Conservation (phyloP, 139 green algal species). For the Coelastrella sp. region DNA sequence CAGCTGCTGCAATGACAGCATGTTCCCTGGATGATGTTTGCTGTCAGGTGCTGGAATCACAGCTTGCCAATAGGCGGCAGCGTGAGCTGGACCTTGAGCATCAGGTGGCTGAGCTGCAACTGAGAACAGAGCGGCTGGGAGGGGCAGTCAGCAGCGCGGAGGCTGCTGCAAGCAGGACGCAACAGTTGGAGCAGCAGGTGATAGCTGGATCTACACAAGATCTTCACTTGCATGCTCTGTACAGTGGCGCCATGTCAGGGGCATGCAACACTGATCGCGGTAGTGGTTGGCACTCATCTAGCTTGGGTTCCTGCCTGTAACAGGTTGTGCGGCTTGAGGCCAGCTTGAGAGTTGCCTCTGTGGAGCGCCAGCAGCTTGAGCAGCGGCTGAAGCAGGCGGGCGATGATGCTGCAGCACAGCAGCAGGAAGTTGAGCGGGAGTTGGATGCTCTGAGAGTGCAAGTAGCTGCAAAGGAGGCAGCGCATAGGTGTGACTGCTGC, state of each 20-base stretch:
- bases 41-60: conserved; percentile 37
- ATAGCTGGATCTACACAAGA: too few species aligned
- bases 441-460: conserved; percentile 31
- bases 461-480: conserved; percentile 27
- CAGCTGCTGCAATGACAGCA: too few species aligned
- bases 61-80: conserved; percentile 8
- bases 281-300: too few species aligned
- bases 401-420: conserved; percentile 15
- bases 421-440: neutral
- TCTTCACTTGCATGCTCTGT: too few species aligned
- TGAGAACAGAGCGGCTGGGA: neutral
- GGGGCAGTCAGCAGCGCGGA: conserved; percentile 26
- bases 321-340: conserved; percentile 34
- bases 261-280: too few species aligned
- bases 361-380: conserved; percentile 47
- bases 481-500: conserved; percentile 11
- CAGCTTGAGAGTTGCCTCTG: conserved; percentile 15
- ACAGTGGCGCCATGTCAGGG: too few species aligned
- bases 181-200: conserved; percentile 31
- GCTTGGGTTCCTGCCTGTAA: neutral
- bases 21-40: too few species aligned
- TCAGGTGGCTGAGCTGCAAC: conserved; percentile 31
- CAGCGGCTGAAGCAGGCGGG: conserved; percentile 25
- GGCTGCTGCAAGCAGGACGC: conserved; percentile 1
- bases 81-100: conserved; percentile 29